Percentiles rank a stretch among this genome's conserved stretches.
Conservation (phyloP, 2,329 filamentous ascomycete species). For the Stagonosporopsis tanaceti region DNA sequence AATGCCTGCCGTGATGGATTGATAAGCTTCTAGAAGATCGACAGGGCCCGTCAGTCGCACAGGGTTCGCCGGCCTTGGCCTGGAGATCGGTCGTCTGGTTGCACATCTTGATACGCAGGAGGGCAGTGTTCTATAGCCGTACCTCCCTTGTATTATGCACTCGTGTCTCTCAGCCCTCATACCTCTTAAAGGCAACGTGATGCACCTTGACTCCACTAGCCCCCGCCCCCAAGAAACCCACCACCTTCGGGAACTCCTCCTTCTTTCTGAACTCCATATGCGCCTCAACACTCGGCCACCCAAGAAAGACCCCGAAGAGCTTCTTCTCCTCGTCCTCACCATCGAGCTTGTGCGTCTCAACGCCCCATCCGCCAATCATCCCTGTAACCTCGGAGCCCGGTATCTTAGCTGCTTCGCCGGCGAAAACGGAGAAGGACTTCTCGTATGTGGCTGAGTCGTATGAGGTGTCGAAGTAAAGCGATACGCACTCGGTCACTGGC, state of each 20-base stretch:
- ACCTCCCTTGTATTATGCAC: not conserved
- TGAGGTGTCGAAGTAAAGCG: slow-evolving; percentile 53
- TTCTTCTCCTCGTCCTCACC: slow-evolving; percentile 42
- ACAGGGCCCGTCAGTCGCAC: not conserved
- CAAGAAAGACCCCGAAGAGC: slow-evolving; percentile 55
- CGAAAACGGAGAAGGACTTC: slow-evolving; percentile 50
- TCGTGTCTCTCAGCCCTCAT: not conserved
- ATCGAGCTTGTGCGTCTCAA: slow-evolving; percentile 38
- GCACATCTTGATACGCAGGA: not conserved
- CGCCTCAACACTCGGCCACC: slow-evolving; percentile 61
- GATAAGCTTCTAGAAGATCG: not conserved
- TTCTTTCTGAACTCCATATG: slow-evolving; percentile 59
- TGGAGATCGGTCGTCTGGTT: not conserved
- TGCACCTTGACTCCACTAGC: slow-evolving; percentile 54
- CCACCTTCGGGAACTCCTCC: slow-evolving; percentile 54
- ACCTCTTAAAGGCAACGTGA: slow-evolving; percentile 36
- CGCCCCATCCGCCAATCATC: slow-evolving; percentile 46
- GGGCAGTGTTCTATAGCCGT: not conserved
- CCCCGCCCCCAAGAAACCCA: slow-evolving; percentile 53
- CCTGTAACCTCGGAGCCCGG: slow-evolving; percentile 35
- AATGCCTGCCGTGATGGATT: not conserved
- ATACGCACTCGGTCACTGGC: slow-evolving; percentile 60
- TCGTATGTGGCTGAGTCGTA: slow-evolving; percentile 37
- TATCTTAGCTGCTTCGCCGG: slow-evolving; percentile 42
- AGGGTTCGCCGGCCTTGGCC: not conserved